Percentiles rank a stretch among this genome's conserved stretches.
Conservation (phyloP, 495 filamentous ascomycete genomes). For the Annulohypoxylon bovei region DNA sequence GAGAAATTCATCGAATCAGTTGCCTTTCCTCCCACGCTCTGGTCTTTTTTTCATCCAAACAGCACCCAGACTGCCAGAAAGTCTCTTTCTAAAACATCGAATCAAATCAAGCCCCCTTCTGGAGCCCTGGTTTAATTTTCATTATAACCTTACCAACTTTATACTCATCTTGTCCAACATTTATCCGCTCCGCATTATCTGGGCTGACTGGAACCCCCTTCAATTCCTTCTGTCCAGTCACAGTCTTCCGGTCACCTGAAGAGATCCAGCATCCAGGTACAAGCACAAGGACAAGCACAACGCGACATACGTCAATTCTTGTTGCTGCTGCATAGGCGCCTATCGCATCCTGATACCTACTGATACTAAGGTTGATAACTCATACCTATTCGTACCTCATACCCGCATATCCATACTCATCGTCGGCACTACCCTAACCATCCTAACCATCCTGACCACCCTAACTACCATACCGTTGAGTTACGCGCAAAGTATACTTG, state of each 20-base stretch:
- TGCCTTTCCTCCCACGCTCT: constrained; percentile 44
- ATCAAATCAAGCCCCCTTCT: constrained; percentile 42
- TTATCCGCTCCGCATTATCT: constrained; percentile 44
- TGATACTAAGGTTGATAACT: too few relatives aligned
- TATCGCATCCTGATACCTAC: constrained; percentile 22
- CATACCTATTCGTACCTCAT: too few relatives aligned
- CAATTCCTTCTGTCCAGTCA: constrained; percentile 29
- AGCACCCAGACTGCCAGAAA: constrained; percentile 41
- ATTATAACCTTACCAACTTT: constrained; percentile 18
- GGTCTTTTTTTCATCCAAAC: constrained; percentile 46
- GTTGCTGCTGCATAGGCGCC: constrained; percentile 19
- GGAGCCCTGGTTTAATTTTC: constrained; percentile 12
- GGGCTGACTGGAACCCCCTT: constrained; percentile 27
- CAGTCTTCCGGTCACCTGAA: constrained; percentile 37
- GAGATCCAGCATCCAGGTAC: constrained; percentile 28
- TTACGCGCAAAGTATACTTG: constrained; percentile 7
- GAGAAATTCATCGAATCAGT: constrained; percentile 49
- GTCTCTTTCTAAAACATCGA: constrained; percentile 45
- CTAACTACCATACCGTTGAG: constrained; percentile 7
- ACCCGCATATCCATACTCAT: not conserved
- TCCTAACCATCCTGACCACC: too few relatives aligned
- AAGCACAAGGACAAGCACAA: constrained; percentile 37
- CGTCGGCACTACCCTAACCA: constrained; percentile 29
- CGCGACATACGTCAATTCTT: constrained; percentile 28
- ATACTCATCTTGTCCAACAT: constrained; percentile 32